Conservation (phyloP, 352 stramenopile species). For the Thalassiosira gravida region DNA sequence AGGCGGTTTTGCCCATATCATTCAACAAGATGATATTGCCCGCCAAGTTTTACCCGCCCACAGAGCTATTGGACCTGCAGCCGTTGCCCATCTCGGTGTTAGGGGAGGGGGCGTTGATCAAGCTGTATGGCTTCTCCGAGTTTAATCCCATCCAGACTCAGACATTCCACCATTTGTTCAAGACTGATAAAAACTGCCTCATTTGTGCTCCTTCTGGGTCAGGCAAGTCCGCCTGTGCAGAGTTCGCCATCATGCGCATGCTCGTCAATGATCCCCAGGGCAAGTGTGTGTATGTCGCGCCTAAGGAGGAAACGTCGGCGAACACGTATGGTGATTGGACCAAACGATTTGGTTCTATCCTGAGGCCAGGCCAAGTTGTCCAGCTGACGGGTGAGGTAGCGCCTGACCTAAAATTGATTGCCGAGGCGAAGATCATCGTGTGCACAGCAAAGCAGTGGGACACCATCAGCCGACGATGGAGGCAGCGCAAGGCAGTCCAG, state of each 20-base stretch:
- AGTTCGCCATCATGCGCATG: slow-evolving; percentile 95
- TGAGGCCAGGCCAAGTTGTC: slow-evolving; percentile 88
- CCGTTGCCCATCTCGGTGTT: slow-evolving; percentile 92
- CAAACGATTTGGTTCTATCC: slow-evolving; percentile 74
- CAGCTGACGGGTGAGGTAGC: slow-evolving; percentile 93
- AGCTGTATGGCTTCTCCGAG: slow-evolving; percentile 87
- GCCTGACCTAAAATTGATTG: slow-evolving; percentile 91
- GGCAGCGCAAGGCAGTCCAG: slow-evolving; percentile 95
- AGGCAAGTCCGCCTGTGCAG: slow-evolving; percentile 92
- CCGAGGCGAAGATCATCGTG: slow-evolving; percentile 91
- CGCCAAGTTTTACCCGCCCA: slow-evolving; percentile 96
- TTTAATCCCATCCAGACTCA: slow-evolving; percentile 99
- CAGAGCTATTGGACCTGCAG: slow-evolving; percentile 97
- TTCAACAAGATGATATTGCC: slow-evolving; percentile 98
- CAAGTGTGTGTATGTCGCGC: slow-evolving; percentile 92
- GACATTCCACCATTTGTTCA: slow-evolving; percentile 93
- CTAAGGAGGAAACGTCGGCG: slow-evolving; percentile 87
- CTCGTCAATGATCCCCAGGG: slow-evolving; percentile 79
- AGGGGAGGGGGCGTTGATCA: slow-evolving; percentile 76
- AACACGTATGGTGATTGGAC: slow-evolving; percentile 85
- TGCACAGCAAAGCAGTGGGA: slow-evolving; percentile 94
- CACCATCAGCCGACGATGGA: slow-evolving; percentile 94
- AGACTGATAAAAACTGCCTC: slow-evolving; percentile 93
- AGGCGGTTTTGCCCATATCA: slow-evolving; percentile 94
- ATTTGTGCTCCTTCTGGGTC: slow-evolving; percentile 93